Base-by-base conservation (phyloP, 352 stramenopile species). In the Chrysophaeum taylorii region DNA sequence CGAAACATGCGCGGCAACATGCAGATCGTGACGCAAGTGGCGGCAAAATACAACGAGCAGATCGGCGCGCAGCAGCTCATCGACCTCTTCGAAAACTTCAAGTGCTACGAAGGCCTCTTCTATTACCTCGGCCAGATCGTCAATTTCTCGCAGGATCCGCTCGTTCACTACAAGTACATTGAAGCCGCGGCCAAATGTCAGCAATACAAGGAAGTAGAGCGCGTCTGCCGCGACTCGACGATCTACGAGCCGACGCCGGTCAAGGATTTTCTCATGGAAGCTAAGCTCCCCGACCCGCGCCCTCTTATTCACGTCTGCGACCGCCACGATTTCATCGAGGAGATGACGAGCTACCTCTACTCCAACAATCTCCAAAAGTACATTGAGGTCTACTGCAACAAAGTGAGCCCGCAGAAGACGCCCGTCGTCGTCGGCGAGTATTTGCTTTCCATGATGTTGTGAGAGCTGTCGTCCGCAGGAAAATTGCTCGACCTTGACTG, bases 131-230 rank as follows among this genome's bases (percentile, higher is more conserved):
- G 94, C 33, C 92, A 93, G 14, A 96, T 99, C 71, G 94, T 99
- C 18, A 99, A 98, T 91, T 79, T 89, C 74, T 97, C 90, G 7
- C 94, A 98, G 78, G 93, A 98, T 73, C 84, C 93, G 7, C 87
- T 97, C 72, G 94, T 99, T 45, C 95, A 99, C 80, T 98, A 98
- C 80, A 99, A 99, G 84, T 99, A 99, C 84, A 99, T 99, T 85
- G 93, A 99, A 83, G 92, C 93, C 57, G 96, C 95, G 23, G 97
- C 94, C 68, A 97, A 98, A 88, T 96, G 99, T 84, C 92, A 95
- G 41, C 95, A 99, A 78, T 98, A 98, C 84, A 98, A 99, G 81
- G 95, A 99, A 79, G 95, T 98, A 29, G 95, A 99, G 81, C 91
- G 95, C 64, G 95, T 99, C 54, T 99, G 95, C 79, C 91, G 95